Conservation (phyloP, 2,329 filamentous ascomycete genomes). For the Penicillium sp. region DNA sequence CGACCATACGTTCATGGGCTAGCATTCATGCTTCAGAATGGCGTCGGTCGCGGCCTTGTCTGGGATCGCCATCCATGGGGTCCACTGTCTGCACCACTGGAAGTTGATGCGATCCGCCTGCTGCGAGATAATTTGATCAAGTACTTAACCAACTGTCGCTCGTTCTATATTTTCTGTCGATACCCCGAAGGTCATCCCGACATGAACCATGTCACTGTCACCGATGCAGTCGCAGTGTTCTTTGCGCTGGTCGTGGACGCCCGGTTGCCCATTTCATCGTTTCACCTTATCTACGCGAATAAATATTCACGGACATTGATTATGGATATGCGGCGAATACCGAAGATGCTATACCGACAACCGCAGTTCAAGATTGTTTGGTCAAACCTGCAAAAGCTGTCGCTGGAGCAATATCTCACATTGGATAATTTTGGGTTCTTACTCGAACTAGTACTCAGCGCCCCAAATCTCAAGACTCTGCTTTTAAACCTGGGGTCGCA, state of each 20-base stretch:
- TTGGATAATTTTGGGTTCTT: slow-evolving; percentile 29
- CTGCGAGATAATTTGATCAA: slow-evolving; percentile 24
- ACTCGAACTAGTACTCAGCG: slow-evolving; percentile 27
- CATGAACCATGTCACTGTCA: slow-evolving; percentile 26
- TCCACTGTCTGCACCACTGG: slow-evolving; percentile 23
- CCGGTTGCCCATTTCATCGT: slow-evolving; percentile 21
- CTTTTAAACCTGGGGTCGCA: slow-evolving; percentile 26
- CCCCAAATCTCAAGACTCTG: slow-evolving; percentile 24
- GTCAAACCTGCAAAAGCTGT: slow-evolving; percentile 26
- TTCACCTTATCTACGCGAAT: slow-evolving; percentile 28
- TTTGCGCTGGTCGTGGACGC: slow-evolving; percentile 27
- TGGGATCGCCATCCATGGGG: slow-evolving; percentile 31
- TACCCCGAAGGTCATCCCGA: slow-evolving; percentile 30
- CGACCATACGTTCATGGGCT: slow-evolving; percentile 23
- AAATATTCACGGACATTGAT: slow-evolving; percentile 25
- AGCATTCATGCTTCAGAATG: slow-evolving; percentile 26
- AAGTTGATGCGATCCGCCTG: slow-evolving; percentile 20
- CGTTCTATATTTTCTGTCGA: slow-evolving; percentile 31
- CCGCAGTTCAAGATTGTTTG: slow-evolving; percentile 24
- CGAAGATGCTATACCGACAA: slow-evolving; percentile 30
- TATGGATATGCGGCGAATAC: slow-evolving; percentile 32
- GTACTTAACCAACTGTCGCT: slow-evolving; percentile 25
- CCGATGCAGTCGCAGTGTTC: slow-evolving; percentile 27
- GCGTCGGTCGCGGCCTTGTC: slow-evolving; percentile 23
- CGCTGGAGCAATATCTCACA: slow-evolving; percentile 29